Evolutionary conservation across 108 stramenopile species (phyloP).

Genomic region (Poteriospumella lacustris): DNA sequence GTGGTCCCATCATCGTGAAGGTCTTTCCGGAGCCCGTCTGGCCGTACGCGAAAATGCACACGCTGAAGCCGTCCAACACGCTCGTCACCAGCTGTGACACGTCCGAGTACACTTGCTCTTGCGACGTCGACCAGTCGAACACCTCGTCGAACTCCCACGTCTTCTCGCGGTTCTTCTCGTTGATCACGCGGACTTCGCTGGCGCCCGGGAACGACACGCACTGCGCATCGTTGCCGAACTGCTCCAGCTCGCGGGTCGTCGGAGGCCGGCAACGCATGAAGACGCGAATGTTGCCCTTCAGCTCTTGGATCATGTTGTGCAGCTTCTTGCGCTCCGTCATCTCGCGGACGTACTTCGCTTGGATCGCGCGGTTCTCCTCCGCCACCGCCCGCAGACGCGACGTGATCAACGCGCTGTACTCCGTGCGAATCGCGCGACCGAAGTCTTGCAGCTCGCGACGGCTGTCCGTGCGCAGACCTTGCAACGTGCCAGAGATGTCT

Average conservation of each 20-base stretch:
- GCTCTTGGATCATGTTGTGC: constrained; percentile 39
- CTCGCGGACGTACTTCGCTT: neutral
- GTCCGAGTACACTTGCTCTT: constrained; percentile 82
- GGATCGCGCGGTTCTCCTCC: neutral
- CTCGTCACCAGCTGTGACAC: constrained; percentile 82
- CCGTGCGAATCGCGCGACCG: neutral
- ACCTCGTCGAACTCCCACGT: constrained; percentile 83
- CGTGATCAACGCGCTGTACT: neutral
- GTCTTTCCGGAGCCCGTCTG: constrained; percentile 71
- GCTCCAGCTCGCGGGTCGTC: constrained; percentile 10
- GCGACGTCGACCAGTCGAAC: constrained; percentile 79
- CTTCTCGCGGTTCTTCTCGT: constrained; percentile 40
- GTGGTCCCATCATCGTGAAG: constrained; percentile 60
- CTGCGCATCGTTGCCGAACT: constrained; percentile 6
- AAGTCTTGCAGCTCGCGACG: constrained; percentile 13
- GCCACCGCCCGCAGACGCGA: neutral
- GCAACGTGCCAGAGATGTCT: constrained; percentile 2
- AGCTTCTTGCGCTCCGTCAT: neutral
- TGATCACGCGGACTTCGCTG: constrained; percentile 23
- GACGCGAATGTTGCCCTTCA: constrained; percentile 63
- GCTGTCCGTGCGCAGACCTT: constrained; percentile 28
- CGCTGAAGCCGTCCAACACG: constrained; percentile 95
- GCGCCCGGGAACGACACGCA: constrained; percentile 33
- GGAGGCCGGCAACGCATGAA: constrained; percentile 54
- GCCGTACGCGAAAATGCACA: constrained; percentile 98